Base-by-base conservation (phyloP, 768 basidiomycete genomes). In the Russula compacta region DNA sequence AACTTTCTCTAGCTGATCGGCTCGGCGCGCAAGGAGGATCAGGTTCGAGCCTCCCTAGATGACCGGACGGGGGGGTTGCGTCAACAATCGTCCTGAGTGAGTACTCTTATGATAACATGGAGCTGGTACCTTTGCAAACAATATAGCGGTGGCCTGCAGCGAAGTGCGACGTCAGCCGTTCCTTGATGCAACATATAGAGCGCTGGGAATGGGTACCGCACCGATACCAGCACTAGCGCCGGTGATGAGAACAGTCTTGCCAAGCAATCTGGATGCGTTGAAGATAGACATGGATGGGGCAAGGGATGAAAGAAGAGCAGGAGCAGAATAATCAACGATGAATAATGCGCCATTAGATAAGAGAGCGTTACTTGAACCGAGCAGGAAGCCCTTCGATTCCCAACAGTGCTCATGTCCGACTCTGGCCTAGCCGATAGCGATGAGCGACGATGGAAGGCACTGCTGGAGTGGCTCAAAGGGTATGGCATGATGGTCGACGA, bases 201-300 rank as follows among this genome's bases (percentile, higher is more conserved):
- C 24, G 24, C 24, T 29, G 24, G 24, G 57, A 33, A 19, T 38
- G 73, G 86, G 70, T 68, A 91, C 90, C 58, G 91, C 87, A 58
- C 93, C 93, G 65, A 95, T 95, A 47, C 93, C 93, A 46, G 86
- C 82, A 70, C 88, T 90, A 4, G 93, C 92, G 21, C 93, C 93
- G 33, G 93, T 95, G 63, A 95, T 81, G 53, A 95, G 81, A 60
- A 92, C 87, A 38, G 85, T 91, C 74, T 93, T 92, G 68, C 87
- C 87, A 43, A 86, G 71, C n/a, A 93, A 75, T 67, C 87, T 84
- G 54, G 87, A 81, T 46, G 86, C 78, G 71, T 87, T 88, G 81
- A 93, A 93, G 55, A 93, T 72, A 36, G 89, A 86, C 89, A 90
- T 90, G 56, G 62, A 69, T 68, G 66, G 63, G 57, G 35, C n/a